Base-by-base conservation (phyloP, 306 rosid species). In the Pterocarpus macrocarpus region DNA sequence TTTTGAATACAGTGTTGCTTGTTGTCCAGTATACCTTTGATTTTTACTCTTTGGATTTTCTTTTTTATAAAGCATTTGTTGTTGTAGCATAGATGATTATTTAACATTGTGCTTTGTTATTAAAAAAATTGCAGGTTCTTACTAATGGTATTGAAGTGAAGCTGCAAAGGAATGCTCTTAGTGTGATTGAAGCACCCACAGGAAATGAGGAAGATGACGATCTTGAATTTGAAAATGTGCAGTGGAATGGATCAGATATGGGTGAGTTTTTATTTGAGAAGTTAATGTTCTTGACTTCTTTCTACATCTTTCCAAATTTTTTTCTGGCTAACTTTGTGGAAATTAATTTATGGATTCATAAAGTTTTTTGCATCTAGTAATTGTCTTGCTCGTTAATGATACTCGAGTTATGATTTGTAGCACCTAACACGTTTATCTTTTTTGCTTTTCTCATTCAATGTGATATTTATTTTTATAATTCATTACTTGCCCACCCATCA, bases 61-160 rank as follows among this genome's bases (percentile, higher is more conserved):
- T n/a, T n/a, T n/a, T n/a, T n/a, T n/a, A n/a, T n/a, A 22, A 22
- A 22, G 28, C 28, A 22, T 22, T 22, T 22, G 28, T 22, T 22
- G 28, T 55, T 56, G 49, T 33, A n/a, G 33, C 52, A n/a, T 52
- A 58, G 61, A 64, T 10, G 43, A 58, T 78, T 77, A 22, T 79
- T 62, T 63, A 5, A 69, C 30, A 69, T 56, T 66, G 59, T 65
- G 8, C 12, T 35, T 58, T 36, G 45, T 50, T 17, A 17, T 34
- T 22, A 22, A 68, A 69, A 69, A 45, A 78, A 64, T n/a, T 81
- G 73, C 91, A 94, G 98, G 97, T 94, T 84, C 97, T 94, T 57
- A 91, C 98, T 15, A 94, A 94, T 81, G 98, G 98, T 44, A 92
- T 94, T 80, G 98, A 94, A 84, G 98, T 94, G 80, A 94, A 94